Evolutionary conservation across 305 asterid genomes (phyloP), one percentile per base, ranked within the genome.

Genomic region (Fraxinus dipetala): DNA sequence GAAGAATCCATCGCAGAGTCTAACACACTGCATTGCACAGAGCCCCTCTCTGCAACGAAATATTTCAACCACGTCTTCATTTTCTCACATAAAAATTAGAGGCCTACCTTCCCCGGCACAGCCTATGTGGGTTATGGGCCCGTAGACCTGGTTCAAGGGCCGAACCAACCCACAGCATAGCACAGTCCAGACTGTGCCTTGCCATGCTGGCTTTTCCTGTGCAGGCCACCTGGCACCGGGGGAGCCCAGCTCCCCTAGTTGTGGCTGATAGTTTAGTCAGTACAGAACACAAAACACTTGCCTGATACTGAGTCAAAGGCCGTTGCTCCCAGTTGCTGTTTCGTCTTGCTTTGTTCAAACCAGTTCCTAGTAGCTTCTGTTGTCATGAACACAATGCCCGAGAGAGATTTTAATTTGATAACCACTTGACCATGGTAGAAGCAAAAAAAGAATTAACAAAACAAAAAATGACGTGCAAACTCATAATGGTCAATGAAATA

Each of bases 291-390:
- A 51, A 20, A 87, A 74, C 45, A 87, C 84, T 76, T 43, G 90
- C 99, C 98, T 96, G 98, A 85, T 89, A 83, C 76, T 79, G 90
- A 85, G 89, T 94, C 76, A 96, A 82, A 67, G 99, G 98, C 22
- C 99, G 91, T 80, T 89, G 91, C 93, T 96, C 99, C 99, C 98
- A 96, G 81, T 94, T 89, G 94, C 98, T 94, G 82, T 94, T 93
- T 80, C 98, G 91, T 85, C 99, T 91, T 4, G 98, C 93, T 87
- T 96, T 96, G 86, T 94, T 94, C 86, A 96, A 86, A 76, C 96
- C 92, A 78, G 88, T 84, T 40, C 98, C 98, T 90, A 96, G 63
- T 83, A 93, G 89, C 90, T 91, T 93, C 99, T 96, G 91, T 77
- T 85, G 80, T 82, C 83, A 85, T 78, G 78, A 88, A 54, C 80